Conservation (phyloP, 345 rosid species). For the Punica granatum region DNA sequence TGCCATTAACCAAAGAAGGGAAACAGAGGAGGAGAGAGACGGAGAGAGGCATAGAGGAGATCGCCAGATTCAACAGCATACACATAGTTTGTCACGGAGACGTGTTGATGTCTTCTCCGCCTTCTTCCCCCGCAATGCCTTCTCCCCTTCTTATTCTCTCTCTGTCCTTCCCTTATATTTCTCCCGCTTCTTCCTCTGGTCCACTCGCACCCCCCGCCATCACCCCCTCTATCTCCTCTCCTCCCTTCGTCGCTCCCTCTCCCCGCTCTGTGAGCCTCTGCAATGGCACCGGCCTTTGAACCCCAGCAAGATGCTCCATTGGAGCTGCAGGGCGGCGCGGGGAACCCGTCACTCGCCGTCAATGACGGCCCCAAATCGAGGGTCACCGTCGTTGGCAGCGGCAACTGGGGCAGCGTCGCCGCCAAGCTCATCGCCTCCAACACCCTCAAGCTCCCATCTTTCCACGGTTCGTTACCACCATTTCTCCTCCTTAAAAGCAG, state of each 20-base stretch:
- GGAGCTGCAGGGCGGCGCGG: background rate
- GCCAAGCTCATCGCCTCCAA: conserved; percentile 94
- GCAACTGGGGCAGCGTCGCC: conserved; percentile 98
- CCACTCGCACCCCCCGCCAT: background rate
- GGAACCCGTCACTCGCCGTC: background rate
- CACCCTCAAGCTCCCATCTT: conserved; percentile 58
- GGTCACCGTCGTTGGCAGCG: conserved; percentile 90
- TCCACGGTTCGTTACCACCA: conserved; percentile 51
- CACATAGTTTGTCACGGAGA: conserved; percentile 30
- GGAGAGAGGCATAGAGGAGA: conserved; percentile 19
- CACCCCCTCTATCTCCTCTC: background rate
- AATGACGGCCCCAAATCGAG: conserved; percentile 26
- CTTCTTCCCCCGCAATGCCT: conserved; percentile 10
- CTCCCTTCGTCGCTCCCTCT: background rate
- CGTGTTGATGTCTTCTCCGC: conserved; percentile 15
- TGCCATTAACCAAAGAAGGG: background rate
- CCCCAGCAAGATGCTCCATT: conserved; percentile 1
- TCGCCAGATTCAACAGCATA: conserved; percentile 26
- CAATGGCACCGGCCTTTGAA: conserved; percentile 8
- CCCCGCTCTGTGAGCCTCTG: background rate
- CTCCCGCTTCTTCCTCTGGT: conserved; percentile 30
- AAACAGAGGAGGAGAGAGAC: background rate
- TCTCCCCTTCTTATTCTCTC: conserved; percentile 14
- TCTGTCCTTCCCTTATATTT: conserved; percentile 7
- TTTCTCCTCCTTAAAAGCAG: background rate